Evolutionary conservation across 805 yeast species (phyloP).

Genomic region (Zygotorulaspora florentina): DNA sequence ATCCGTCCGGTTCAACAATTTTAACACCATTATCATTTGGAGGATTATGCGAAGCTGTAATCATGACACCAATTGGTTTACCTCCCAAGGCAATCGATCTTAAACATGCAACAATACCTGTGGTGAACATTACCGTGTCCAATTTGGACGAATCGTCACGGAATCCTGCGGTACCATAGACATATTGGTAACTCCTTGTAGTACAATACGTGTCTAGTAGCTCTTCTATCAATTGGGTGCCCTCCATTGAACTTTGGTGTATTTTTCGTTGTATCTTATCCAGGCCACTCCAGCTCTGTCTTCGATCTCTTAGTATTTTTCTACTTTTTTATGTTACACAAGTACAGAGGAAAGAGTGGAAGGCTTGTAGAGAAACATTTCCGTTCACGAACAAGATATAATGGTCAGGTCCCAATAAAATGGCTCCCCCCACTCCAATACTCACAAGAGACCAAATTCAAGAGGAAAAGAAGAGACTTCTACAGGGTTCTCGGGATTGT

Average conservation of each 20-base stretch:
- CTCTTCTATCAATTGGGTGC: slow-evolving; percentile 4
- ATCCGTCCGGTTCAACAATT: slow-evolving; percentile 89
- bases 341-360: not conserved
- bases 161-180: slow-evolving; percentile 98
- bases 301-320: too few species aligned
- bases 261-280: not conserved
- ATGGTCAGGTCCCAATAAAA: slow-evolving; percentile 12
- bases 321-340: not conserved
- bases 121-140: slow-evolving; percentile 79
- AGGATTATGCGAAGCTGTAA: slow-evolving; percentile 94
- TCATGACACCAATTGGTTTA: slow-evolving; percentile 86
- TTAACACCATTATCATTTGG: slow-evolving; percentile 90
- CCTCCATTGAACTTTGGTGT: not conserved
- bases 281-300: too few species aligned
- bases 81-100: slow-evolving; percentile 71
- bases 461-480: slow-evolving; percentile 18
- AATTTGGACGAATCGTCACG: slow-evolving; percentile 65
- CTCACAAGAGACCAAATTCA: slow-evolving; percentile 30
- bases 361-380: not conserved
- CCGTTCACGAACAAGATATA: not conserved
- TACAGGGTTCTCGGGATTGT: slow-evolving; percentile 29
- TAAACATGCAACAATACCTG: slow-evolving; percentile 76
- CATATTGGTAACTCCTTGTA: slow-evolving; percentile 43
- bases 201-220: slow-evolving; percentile 33
- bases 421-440: slow-evolving; percentile 52